These are phyloP conservation scores for Skeletonema grethae DNA, from an alignment of 108 stramenopile species.

Conservation along the genomic window DNA sequence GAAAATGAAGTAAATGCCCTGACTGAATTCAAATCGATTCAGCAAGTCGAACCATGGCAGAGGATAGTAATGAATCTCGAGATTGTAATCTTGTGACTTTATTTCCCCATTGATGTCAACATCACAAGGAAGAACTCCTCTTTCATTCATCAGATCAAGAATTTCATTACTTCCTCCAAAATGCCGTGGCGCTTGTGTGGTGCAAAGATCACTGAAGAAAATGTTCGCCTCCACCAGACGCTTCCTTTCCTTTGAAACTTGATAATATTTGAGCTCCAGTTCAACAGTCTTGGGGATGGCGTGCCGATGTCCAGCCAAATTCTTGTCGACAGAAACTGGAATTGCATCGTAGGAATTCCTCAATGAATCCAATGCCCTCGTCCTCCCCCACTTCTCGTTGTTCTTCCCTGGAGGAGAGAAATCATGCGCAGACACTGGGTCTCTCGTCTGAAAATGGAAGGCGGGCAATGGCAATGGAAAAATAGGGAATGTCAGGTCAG, in stretches of 20 bases:
- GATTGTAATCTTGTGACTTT: slow-evolving; percentile 58
- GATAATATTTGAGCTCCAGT: slow-evolving; percentile 72
- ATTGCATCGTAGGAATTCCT: slow-evolving; percentile 56
- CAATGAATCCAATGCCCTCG: slow-evolving; percentile 44
- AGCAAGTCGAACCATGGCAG: slow-evolving; percentile 79
- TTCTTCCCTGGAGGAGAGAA: slow-evolving; percentile 31
- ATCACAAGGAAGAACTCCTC: slow-evolving; percentile 57
- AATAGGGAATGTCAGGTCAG: background rate
- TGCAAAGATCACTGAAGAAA: slow-evolving; percentile 65
- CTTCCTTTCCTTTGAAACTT: slow-evolving; percentile 62
- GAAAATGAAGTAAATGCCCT: slow-evolving; percentile 69
- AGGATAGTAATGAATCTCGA: slow-evolving; percentile 68
- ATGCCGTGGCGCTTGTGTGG: slow-evolving; percentile 52
- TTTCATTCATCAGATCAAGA: slow-evolving; percentile 46
- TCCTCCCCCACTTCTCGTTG: slow-evolving; percentile 40
- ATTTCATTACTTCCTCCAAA: slow-evolving; percentile 58
- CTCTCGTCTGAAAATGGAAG: slow-evolving; percentile 64
- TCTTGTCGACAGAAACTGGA: slow-evolving; percentile 62
- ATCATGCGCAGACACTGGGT: slow-evolving; percentile 38
- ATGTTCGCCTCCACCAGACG: slow-evolving; percentile 67
- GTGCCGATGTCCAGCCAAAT: slow-evolving; percentile 49
- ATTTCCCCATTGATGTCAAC: slow-evolving; percentile 67
- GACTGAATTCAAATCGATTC: slow-evolving; percentile 78
- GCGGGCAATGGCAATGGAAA: background rate
- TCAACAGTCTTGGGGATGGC: slow-evolving; percentile 65